A percentile compares a stretch with the other conserved stretches of the same genome.
phyloP scores from a whole-genome alignment of 2,329 filamentous ascomycete genomes.

The Pleoardoris graminearum region DNA sequence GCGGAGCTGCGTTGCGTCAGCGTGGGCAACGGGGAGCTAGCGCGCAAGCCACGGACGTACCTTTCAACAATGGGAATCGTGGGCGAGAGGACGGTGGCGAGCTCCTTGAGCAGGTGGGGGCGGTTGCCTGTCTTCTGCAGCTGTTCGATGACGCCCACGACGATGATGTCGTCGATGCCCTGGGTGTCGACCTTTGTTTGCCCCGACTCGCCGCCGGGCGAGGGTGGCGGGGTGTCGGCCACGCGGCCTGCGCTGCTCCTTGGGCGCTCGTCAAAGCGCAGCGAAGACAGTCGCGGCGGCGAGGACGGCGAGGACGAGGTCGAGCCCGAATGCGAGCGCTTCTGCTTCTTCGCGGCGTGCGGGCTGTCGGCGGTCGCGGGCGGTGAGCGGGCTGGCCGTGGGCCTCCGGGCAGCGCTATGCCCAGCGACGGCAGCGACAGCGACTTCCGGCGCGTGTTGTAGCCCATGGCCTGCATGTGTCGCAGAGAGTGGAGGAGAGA shows the following conservation, averaged over 20 bases:
- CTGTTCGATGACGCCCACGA: constrained; percentile 85
- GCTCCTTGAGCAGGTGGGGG: constrained; percentile 91
- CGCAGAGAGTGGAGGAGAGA: constrained; percentile 12
- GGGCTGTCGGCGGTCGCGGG: constrained; percentile 60
- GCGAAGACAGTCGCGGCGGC: constrained; percentile 50
- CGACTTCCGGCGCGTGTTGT: constrained; percentile 96
- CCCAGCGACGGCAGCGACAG: constrained; percentile 89
- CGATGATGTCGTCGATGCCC: constrained; percentile 91
- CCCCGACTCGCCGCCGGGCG: constrained; percentile 60
- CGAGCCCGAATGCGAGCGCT: constrained; percentile 69
- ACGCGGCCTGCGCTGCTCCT: constrained; percentile 51
- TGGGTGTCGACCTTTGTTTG: constrained; percentile 71
- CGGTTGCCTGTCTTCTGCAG: constrained; percentile 88
- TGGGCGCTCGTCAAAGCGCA: constrained; percentile 54
- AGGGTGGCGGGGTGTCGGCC: constrained; percentile 77
- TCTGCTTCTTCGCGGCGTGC: constrained; percentile 64
- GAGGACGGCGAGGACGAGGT: constrained; percentile 48
- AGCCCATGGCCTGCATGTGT: constrained; percentile 66
- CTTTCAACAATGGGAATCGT: constrained; percentile 84
- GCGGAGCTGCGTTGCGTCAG: constrained; percentile 69
- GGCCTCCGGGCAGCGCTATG: constrained; percentile 71
- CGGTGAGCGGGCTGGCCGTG: constrained; percentile 59
- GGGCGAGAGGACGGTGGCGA: constrained; percentile 76
- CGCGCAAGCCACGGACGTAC: constrained; percentile 60
- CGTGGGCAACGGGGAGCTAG: constrained; percentile 34